Percentiles rank a stretch among this genome's conserved stretches.
phyloP scores from a whole-genome alignment of 768 basidiomycete genomes.

The Leccinum longicurvipes region DNA sequence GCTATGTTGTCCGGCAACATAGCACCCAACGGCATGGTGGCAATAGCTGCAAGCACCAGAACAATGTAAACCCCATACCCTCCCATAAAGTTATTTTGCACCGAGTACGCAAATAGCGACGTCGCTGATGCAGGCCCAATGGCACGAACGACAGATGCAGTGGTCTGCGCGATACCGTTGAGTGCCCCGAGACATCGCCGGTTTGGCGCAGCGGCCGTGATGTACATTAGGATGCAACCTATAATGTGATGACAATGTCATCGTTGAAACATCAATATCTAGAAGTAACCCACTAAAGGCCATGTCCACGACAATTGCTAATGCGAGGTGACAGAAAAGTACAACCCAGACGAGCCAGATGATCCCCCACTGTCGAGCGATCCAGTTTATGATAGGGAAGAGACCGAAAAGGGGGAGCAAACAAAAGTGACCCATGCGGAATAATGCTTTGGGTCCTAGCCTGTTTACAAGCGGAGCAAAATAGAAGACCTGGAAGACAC shows the following conservation, averaged over 20 bases:
- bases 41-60: slow-evolving; percentile 13
- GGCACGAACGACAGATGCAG: slow-evolving; percentile 30
- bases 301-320: slow-evolving; percentile 28
- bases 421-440: slow-evolving; percentile 22
- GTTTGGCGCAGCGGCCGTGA: slow-evolving; percentile 64
- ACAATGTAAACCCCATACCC: slow-evolving; percentile 36
- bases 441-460: slow-evolving; percentile 33
- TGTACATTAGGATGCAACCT: slow-evolving; percentile 72
- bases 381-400: slow-evolving; percentile 31
- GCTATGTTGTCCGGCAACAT: slow-evolving; percentile 22
- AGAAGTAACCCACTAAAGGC: slow-evolving; percentile 26
- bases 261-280: not conserved
- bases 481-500: slow-evolving; percentile 30
- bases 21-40: slow-evolving; percentile 17
- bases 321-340: slow-evolving; percentile 23
- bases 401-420: slow-evolving; percentile 31
- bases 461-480: slow-evolving; percentile 32
- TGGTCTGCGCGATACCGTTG: slow-evolving; percentile 46
- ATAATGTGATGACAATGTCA: not conserved
- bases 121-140: slow-evolving; percentile 33
- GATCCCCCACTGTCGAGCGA: slow-evolving; percentile 24
- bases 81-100: slow-evolving; percentile 34
- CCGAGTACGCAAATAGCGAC: slow-evolving; percentile 38
- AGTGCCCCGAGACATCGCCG: slow-evolving; percentile 62
- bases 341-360: slow-evolving; percentile 25